Evolutionary conservation across 208 protist species (phyloP), one percentile per base, ranked within the genome.

Genomic region (Endotrypanum monterogeii): DNA sequence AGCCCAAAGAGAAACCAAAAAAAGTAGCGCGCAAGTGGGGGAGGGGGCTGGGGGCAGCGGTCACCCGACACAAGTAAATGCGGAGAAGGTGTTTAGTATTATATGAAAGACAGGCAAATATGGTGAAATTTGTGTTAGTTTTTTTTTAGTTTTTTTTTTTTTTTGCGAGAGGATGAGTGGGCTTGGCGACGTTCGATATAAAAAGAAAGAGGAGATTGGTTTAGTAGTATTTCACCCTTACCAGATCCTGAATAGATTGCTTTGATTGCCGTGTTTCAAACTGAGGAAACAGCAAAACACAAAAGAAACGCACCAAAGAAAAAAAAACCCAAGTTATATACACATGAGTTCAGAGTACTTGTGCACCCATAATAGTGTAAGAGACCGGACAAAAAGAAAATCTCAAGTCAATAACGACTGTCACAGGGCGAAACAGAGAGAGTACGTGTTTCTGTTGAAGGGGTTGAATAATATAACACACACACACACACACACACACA

Each of bases 311-410:
- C n/a, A n/a, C n/a, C n/a, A n/a, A n/a, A 14, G n/a, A 20, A 7
- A 57, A 54, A 67, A 14, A 11, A 14, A 67, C 58, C 16, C 20
- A 41, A 1, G 8, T 63, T 35, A 1, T 52, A 37, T 52, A 18
- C 62, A 67, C 62, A 54, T 52, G 52, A 37, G 9, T 67, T 30
- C 62, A 51, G 3, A n/a, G 41, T 14, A 67, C 62, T 23, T 12
- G 9, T 30, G 35, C 62, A 67, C 41, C 48, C 62, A 52, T 67
- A 37, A 44, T 35, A n/a, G 28, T 11, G 39, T 16, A 48, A 25
- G 18, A 20, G 58, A 9, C 14, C 32, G 28, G n/a, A 28, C 12
- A 62, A 30, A 23, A 30, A 30, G 18, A 16, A 18, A 0, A 61
- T n/a, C 14, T 25, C 14, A 61, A n/a, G 2, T 5, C 30, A 37